Evolutionary conservation across 805 yeast species (phyloP).

Genomic region (Torulaspora gathmanii): DNA sequence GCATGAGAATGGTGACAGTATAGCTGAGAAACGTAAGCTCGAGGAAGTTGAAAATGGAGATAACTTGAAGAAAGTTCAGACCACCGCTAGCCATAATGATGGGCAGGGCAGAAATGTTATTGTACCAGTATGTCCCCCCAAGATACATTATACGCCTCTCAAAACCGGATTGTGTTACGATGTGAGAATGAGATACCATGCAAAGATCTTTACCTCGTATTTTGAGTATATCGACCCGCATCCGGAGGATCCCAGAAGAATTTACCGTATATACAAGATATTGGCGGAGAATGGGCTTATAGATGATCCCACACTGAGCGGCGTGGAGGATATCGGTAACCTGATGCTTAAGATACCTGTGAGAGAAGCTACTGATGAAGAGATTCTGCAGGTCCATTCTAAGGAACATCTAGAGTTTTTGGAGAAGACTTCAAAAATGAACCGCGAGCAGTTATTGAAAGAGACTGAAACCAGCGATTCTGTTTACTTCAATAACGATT

Average conservation of each 20-base stretch:
- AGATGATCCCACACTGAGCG: conserved; percentile 65
- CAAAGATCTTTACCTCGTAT: conserved; percentile 85
- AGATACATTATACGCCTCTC: conserved; percentile 62
- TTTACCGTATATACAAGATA: conserved; percentile 86
- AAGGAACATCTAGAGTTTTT: conserved; percentile 72
- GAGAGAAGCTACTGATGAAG: conserved; percentile 82
- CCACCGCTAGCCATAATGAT: conserved; percentile 4
- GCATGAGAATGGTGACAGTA: conserved; percentile 3
- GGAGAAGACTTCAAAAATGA: conserved; percentile 70
- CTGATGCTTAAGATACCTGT: conserved; percentile 85
- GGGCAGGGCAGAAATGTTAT: conserved; percentile 36
- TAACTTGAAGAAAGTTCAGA: conserved; percentile 2
- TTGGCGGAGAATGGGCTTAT: conserved; percentile 92
- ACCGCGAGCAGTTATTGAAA: conserved; percentile 66
- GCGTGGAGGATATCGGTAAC: conserved; percentile 72
- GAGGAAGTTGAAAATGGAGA: conserved; percentile 10
- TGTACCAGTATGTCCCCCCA: conserved; percentile 61
- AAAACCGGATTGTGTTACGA: conserved; percentile 96
- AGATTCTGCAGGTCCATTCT: conserved; percentile 81
- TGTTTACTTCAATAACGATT: conserved; percentile 89
- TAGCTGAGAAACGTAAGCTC: conserved; percentile 11
- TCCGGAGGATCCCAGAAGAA: conserved; percentile 97
- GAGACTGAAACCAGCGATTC: conserved; percentile 93
- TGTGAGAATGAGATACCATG: conserved; percentile 96
- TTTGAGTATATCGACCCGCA: conserved; percentile 96